Evolutionary conservation across 2,329 filamentous ascomycete genomes (phyloP).

Genomic region (Chaetomium sp.): DNA sequence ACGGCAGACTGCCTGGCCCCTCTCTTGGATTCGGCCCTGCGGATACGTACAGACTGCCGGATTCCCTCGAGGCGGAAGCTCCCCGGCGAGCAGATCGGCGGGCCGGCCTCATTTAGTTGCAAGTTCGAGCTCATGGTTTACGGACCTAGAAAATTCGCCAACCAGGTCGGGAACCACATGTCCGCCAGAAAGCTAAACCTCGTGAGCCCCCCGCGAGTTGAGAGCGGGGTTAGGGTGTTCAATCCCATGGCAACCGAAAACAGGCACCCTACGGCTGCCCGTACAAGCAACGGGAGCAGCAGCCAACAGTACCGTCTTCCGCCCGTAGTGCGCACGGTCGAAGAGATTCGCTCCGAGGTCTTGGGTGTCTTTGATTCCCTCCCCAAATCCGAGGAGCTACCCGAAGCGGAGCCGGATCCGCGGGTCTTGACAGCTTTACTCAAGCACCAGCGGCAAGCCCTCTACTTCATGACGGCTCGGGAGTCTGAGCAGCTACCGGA

Average conservation of each 20-base stretch:
- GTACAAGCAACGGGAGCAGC: conserved; percentile 18
- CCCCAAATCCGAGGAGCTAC: conserved; percentile 72
- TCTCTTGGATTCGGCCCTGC: conserved; percentile 68
- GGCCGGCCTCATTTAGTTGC: conserved; percentile 61
- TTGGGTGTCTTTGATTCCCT: conserved; percentile 86
- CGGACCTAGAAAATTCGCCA: conserved; percentile 67
- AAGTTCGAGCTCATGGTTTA: conserved; percentile 76
- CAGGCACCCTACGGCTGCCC: conserved; percentile 43
- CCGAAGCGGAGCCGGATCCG: conserved; percentile 67
- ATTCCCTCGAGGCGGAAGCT: conserved; percentile 68
- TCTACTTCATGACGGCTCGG: conserved; percentile 81
- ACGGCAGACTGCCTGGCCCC: conserved; percentile 69
- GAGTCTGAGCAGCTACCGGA: conserved; percentile 68
- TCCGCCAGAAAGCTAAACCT: conserved; percentile 68
- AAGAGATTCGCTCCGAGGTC: conserved; percentile 85
- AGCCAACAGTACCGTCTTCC: conserved; percentile 35
- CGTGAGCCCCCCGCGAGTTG: conserved; percentile 64
- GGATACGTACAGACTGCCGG: conserved; percentile 71
- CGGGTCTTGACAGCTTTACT: conserved; percentile 70
- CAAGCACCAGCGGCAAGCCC: conserved; percentile 84
- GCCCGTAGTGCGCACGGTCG: conserved; percentile 64
- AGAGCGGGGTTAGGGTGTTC: conserved; percentile 68
- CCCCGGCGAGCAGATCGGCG: conserved; percentile 65
- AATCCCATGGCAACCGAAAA: conserved; percentile 71
- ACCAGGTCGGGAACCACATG: conserved; percentile 68